Conservation (phyloP, 176 grass and related monocot species). For the Oryza meyeriana region DNA sequence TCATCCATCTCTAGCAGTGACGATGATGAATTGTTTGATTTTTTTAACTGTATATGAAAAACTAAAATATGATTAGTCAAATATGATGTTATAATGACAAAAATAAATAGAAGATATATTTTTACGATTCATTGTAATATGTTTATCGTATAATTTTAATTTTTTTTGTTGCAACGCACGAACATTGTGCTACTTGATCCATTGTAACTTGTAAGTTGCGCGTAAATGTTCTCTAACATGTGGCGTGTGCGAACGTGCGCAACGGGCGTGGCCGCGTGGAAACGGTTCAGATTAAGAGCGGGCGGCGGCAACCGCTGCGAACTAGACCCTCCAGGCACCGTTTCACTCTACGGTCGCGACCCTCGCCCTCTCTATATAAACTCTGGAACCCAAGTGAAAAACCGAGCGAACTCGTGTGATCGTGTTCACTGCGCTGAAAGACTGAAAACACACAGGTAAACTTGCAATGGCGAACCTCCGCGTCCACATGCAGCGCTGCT, state of each 20-base stretch:
- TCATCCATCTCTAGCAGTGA: too few relatives aligned
- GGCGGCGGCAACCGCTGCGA: constrained; percentile 35
- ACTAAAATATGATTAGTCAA: too few relatives aligned
- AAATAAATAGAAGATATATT: too few relatives aligned
- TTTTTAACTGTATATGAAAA: too few relatives aligned
- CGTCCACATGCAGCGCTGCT: constrained; percentile 33
- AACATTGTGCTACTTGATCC: too few relatives aligned
- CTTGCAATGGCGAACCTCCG: constrained; percentile 49
- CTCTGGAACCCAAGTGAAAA: neutral
- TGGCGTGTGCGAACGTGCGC: neutral
- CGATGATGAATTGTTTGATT: too few relatives aligned
- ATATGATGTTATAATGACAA: too few relatives aligned
- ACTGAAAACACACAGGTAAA: neutral
- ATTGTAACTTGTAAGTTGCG: neutral
- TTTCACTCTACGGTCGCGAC: constrained; percentile 20
- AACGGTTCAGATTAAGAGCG: neutral
- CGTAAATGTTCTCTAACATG: neutral
- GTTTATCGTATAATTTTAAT: too few relatives aligned
- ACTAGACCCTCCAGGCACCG: constrained; percentile 2
- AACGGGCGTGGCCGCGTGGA: neutral
- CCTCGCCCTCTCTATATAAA: neutral
- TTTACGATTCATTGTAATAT: too few relatives aligned
- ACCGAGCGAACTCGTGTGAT: neutral
- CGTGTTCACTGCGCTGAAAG: neutral
- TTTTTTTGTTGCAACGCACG: too few relatives aligned